Evolutionary conservation across 805 yeast genomes (phyloP), one percentile per base, ranked within the genome.

Genomic region (Candida chauliodis): DNA sequence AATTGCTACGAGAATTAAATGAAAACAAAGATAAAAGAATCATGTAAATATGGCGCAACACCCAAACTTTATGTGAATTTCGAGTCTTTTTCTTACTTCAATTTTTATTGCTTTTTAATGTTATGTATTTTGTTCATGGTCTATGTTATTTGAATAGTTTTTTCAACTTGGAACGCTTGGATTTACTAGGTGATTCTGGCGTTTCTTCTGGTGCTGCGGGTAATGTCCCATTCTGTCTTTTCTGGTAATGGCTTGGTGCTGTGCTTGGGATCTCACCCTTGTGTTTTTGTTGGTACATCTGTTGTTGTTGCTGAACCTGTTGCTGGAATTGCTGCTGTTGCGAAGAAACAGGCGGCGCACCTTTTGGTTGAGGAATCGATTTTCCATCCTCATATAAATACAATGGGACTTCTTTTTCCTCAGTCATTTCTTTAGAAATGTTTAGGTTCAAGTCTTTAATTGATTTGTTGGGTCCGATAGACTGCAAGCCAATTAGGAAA

Each of bases 61-160:
- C n/a, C n/a, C n/a, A n/a, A n/a, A n/a, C n/a, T n/a, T n/a, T n/a
- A n/a, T n/a, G n/a, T n/a, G n/a, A n/a, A n/a, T n/a, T n/a, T n/a
- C n/a, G n/a, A n/a, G n/a, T n/a, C n/a, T n/a, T n/a, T n/a, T n/a
- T n/a, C n/a, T n/a, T n/a, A n/a, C n/a, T n/a, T n/a, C n/a, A n/a
- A n/a, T n/a, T n/a, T n/a, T n/a, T n/a, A n/a, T n/a, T n/a, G n/a
- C n/a, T n/a, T n/a, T n/a, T n/a, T n/a, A n/a, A n/a, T n/a, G n/a
- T n/a, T n/a, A n/a, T n/a, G n/a, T n/a, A n/a, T n/a, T n/a, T n/a
- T n/a, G n/a, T n/a, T n/a, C n/a, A n/a, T n/a, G n/a, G n/a, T n/a
- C n/a, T n/a, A n/a, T n/a, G n/a, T n/a, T n/a, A n/a, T n/a, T n/a
- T 73, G 41, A 76, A 64, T 30, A 76, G 63, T 41, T 66, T 70